Evolutionary conservation across 257 asterid species (phyloP).

Genomic region (Fraxinus anomala): DNA sequence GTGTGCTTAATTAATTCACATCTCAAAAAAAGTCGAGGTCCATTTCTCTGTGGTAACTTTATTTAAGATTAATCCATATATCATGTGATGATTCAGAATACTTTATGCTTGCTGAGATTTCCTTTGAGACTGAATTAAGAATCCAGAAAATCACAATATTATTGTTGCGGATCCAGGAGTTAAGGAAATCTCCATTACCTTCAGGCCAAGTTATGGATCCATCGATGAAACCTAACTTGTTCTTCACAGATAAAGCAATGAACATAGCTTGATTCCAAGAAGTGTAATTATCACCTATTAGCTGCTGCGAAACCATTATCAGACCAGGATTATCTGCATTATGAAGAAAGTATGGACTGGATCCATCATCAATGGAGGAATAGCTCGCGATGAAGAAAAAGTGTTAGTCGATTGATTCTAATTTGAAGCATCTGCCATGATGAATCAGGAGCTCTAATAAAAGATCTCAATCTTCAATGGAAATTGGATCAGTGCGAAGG

Average conservation of each 20-base stretch:
- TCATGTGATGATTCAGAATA: neutral
- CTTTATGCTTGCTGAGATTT: neutral
- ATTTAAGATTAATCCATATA: neutral
- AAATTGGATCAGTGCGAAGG: too few relatives aligned
- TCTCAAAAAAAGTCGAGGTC: neutral
- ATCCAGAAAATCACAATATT: conserved; percentile 2
- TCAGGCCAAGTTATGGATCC: neutral
- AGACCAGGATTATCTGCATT: neutral
- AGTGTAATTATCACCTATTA: neutral
- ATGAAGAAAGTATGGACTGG: too few relatives aligned
- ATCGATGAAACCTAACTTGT: conserved; percentile 3
- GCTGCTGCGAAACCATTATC: neutral
- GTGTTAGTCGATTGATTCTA: too few relatives aligned
- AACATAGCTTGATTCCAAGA: neutral
- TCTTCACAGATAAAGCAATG: conserved; percentile 2
- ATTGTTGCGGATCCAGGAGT: conserved; percentile 1
- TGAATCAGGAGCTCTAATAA: too few relatives aligned
- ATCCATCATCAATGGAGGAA: too few relatives aligned
- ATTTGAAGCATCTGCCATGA: too few relatives aligned
- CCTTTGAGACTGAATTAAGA: neutral
- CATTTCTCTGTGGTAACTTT: neutral
- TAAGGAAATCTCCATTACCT: neutral
- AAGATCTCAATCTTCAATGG: too few relatives aligned
- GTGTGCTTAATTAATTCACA: too few relatives aligned
- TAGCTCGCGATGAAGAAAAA: too few relatives aligned